phyloP scores from a whole-genome alignment of 2,329 filamentous ascomycete species.

The Rasamsonia emersonii region DNA sequence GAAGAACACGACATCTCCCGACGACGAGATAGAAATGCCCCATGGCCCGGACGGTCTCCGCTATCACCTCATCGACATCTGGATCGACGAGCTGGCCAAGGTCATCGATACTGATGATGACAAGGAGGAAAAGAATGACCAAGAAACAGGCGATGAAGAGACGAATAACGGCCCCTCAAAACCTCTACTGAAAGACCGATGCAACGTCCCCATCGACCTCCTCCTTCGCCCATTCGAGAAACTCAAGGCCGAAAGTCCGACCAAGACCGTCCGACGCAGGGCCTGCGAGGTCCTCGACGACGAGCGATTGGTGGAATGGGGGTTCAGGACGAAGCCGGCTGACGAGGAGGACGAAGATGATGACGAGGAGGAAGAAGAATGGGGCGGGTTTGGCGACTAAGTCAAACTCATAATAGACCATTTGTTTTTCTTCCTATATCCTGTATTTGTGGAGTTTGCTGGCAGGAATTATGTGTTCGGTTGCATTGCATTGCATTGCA shows the following conservation, averaged over 20 bases:
- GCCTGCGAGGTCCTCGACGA: constrained; percentile 64
- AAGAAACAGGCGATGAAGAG: constrained; percentile 22
- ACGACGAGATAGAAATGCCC: constrained; percentile 21
- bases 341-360: constrained; percentile 30
- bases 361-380: constrained; percentile 47
- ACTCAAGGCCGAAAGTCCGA: constrained; percentile 45
- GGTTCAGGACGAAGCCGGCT: constrained; percentile 27
- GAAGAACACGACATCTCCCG: constrained; percentile 18
- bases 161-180: constrained; percentile 7
- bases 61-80: constrained; percentile 83
- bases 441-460: too few relatives aligned
- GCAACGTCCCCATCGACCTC: constrained; percentile 30
- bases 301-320: constrained; percentile 61
- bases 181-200: constrained; percentile 26
- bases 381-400: constrained; percentile 60
- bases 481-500: too few relatives aligned
- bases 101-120: constrained; percentile 45
- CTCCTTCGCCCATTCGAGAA: constrained; percentile 38
- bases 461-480: too few relatives aligned
- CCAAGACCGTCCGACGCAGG: constrained; percentile 63
- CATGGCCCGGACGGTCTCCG: constrained; percentile 74
- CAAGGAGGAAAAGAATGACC: constrained; percentile 22
- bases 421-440: too few relatives aligned
- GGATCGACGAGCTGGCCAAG: constrained; percentile 79
- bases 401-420: too few relatives aligned